Conservation (phyloP, 2,329 filamentous ascomycete genomes). For the Sarocladium brachiariae region DNA sequence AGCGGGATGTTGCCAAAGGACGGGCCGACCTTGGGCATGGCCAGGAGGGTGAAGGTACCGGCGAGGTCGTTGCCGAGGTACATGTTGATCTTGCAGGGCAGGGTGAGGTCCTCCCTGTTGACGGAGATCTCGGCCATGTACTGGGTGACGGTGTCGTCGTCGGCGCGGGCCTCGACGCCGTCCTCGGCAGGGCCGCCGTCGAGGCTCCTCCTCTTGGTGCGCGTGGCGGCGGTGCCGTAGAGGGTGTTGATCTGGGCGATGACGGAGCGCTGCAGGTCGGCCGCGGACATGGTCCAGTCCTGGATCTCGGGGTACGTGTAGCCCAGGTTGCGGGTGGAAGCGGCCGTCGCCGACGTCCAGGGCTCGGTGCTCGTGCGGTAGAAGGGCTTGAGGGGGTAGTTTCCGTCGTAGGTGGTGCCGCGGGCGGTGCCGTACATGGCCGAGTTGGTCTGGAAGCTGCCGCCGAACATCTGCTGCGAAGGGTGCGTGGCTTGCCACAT, state of each 20-base stretch:
- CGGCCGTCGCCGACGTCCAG: conserved; percentile 33
- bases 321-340: conserved; percentile 27
- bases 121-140: conserved; percentile 30
- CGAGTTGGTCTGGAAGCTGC: conserved; percentile 23
- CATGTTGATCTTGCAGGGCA: conserved; percentile 28
- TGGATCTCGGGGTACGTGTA: conserved; percentile 33
- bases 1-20: conserved; percentile 31
- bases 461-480: conserved; percentile 25
- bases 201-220: background rate
- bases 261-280: conserved; percentile 24
- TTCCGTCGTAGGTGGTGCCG: conserved; percentile 32
- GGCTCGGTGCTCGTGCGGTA: conserved; percentile 29
- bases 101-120: conserved; percentile 27
- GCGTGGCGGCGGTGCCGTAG: conserved; percentile 17
- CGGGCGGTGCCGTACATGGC: conserved; percentile 33
- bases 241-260: conserved; percentile 26
- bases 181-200: too few species aligned
- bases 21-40: conserved; percentile 25
- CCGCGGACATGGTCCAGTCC: conserved; percentile 24
- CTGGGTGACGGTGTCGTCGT: conserved; percentile 16
- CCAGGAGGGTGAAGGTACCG: conserved; percentile 30
- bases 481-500: conserved; percentile 41
- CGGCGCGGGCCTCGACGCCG: conserved; percentile 2
- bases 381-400: conserved; percentile 44
- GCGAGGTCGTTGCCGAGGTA: conserved; percentile 25